A percentile compares a stretch with the other conserved stretches of the same genome.
Evolutionary conservation across 2,329 filamentous ascomycete genomes (phyloP).

Genomic region (Epichloe amarillans): DNA sequence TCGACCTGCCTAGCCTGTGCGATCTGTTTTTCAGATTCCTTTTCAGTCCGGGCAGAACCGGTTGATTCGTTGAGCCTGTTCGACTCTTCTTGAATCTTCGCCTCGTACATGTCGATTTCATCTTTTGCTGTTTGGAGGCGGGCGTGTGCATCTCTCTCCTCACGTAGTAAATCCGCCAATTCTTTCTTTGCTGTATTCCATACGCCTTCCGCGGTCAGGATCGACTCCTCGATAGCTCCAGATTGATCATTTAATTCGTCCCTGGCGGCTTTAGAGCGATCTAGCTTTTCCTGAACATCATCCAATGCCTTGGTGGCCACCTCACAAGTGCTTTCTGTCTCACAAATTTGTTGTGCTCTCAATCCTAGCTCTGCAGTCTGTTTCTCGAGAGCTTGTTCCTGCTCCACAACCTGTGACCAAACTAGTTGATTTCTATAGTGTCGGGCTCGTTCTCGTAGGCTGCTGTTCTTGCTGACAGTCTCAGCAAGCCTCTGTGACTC

Average conservation of each 20-base stretch:
- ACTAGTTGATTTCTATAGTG: constrained; percentile 54
- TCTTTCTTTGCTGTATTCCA: constrained; percentile 40
- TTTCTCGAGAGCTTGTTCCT: constrained; percentile 43
- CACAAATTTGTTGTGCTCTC: constrained; percentile 14
- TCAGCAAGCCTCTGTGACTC: constrained; percentile 52
- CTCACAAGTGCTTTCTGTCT: constrained; percentile 16
- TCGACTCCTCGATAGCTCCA: constrained; percentile 29
- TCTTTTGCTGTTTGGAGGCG: constrained; percentile 40
- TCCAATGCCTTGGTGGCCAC: constrained; percentile 37
- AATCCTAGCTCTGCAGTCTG: constrained; percentile 16
- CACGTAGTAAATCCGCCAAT: constrained; percentile 39
- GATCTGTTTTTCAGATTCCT: constrained; percentile 37
- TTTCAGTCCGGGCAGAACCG: constrained; percentile 54
- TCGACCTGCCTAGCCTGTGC: constrained; percentile 15
- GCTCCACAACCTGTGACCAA: constrained; percentile 77
- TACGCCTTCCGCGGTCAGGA: constrained; percentile 32
- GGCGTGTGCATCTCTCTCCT: constrained; percentile 52
- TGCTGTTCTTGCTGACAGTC: constrained; percentile 51
- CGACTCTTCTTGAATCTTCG: constrained; percentile 41
- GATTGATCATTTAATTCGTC: constrained; percentile 32
- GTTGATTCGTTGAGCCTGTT: constrained; percentile 51
- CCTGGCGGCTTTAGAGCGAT: constrained; percentile 24
- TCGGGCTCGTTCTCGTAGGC: constrained; percentile 46
- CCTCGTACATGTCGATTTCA: constrained; percentile 30
- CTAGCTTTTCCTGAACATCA: constrained; percentile 30